These are phyloP conservation scores for Mitragyna speciosa DNA, from an alignment of 257 asterid genomes.

Conservation along the genomic window DNA sequence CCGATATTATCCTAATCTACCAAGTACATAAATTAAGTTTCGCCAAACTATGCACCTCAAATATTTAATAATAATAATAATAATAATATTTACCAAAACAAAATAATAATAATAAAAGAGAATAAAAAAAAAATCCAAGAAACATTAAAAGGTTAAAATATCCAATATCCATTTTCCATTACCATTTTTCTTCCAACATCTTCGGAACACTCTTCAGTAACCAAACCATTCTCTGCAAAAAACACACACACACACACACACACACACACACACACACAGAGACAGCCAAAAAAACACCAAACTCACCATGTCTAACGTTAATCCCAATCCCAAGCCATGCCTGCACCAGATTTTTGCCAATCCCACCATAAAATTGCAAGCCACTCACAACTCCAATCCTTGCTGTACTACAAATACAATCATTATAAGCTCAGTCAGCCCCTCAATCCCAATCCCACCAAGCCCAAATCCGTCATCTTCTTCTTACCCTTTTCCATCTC, in stretches of 20 bases:
- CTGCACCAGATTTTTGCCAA: conserved; percentile 8
- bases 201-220: conserved; percentile 31
- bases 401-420: conserved; percentile 10
- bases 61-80: too few relatives aligned
- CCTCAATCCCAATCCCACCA: conserved; percentile 3
- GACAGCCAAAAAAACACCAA: background rate
- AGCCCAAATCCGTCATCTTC: conserved; percentile 25
- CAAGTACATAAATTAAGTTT: background rate
- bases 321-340: conserved; percentile 19
- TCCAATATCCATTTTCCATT: conserved; percentile 9
- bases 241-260: background rate
- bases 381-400: conserved; percentile 29
- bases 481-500: conserved; percentile 10
- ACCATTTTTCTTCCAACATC: conserved; percentile 23
- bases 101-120: background rate
- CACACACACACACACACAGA: too few relatives aligned
- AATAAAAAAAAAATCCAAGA: background rate
- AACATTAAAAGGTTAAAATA: background rate
- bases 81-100: too few relatives aligned
- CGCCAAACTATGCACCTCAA: background rate
- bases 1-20: background rate
- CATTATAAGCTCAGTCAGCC: conserved; percentile 27
- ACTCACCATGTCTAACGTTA: conserved; percentile 10
- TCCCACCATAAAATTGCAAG: conserved; percentile 9
- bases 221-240: conserved; percentile 36